Evolutionary conservation across 1,284 basidiomycete genomes (phyloP), one percentile per base, ranked within the genome.

Genomic region (Cutaneotrichosporon daszewskae): DNA sequence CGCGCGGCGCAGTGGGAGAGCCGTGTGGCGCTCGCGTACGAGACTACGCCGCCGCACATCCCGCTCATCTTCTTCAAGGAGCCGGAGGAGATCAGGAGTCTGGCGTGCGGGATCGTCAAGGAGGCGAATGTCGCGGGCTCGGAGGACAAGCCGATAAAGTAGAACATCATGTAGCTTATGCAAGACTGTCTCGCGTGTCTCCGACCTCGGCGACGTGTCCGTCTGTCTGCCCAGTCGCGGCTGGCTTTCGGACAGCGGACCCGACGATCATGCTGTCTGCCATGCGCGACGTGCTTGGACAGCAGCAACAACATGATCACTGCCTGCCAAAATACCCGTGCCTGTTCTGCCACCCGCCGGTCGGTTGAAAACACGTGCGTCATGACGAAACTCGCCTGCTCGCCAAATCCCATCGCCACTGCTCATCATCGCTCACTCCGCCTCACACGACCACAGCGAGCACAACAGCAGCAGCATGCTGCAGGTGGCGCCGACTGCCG

Each of bases 1-100:
- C 47, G 55, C 18, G 65, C 61, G 7, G 53, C 54, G 17, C 44
- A 52, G 42, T 67, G 63, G 67, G 53, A 57, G 33, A 37, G 43
- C 16, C 49, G 62, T 27, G 47, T 58, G 33, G 48, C 32, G 14
- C 43, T 40, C 20, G 58, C 59, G 10, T 41, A 41, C 31, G 43
- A 19, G 8, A 51, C 49, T 16, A 24, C 58, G 13, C 61, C 62
- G 0, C 31, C 34, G 6, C 24, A 37, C 7, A 43, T 58, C 8
- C 28, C 25, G n/a, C 43, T 66, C 33, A 34, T 57, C 19, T 53
- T 66, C 33, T 65, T 60, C 46, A 48, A 53, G 34, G 54, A 64
- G 12, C 49, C 56, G 2, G 47, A 49, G 20, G 64, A 64, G 42
- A 51, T 64, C 5, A 53, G 59, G 40, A 50, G 53, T 16, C 16